Conservation (phyloP, 2,329 filamentous ascomycete genomes). For the Cladosporium velox region DNA sequence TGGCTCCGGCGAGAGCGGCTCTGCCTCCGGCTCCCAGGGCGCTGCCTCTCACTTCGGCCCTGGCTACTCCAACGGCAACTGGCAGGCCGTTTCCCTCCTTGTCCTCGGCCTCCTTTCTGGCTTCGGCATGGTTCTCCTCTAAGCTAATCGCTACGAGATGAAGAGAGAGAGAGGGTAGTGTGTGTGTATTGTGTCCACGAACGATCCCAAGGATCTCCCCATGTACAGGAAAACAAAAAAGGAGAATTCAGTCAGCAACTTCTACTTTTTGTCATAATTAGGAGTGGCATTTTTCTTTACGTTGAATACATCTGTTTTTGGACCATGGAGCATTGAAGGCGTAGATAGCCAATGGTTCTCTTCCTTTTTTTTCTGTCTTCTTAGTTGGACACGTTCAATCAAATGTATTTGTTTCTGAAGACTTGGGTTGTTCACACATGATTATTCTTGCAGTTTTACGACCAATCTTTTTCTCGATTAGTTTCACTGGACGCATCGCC, state of each 20-base stretch:
- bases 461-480: no score
- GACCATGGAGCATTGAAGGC: background rate
- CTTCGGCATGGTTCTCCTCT: slow-evolving; percentile 38
- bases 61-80: slow-evolving; percentile 31
- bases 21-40: slow-evolving; percentile 25
- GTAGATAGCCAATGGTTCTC: background rate
- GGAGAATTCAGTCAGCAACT: background rate
- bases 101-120: slow-evolving; percentile 33
- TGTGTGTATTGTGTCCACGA: background rate
- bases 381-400: background rate
- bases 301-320: background rate
- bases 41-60: slow-evolving; percentile 28
- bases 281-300: background rate
- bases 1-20: slow-evolving; percentile 26
- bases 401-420: background rate
- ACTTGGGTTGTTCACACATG: background rate
- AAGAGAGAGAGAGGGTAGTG: background rate
- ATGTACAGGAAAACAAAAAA: background rate
- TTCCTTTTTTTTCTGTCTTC: background rate
- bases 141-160: slow-evolving; percentile 19
- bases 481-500: no score
- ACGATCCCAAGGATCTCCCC: background rate
- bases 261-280: background rate
- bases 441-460: no score
- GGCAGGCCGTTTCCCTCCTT: slow-evolving; percentile 27